Evolutionary conservation across 345 rosid species (phyloP).

Genomic region (Lepidium sativum): DNA sequence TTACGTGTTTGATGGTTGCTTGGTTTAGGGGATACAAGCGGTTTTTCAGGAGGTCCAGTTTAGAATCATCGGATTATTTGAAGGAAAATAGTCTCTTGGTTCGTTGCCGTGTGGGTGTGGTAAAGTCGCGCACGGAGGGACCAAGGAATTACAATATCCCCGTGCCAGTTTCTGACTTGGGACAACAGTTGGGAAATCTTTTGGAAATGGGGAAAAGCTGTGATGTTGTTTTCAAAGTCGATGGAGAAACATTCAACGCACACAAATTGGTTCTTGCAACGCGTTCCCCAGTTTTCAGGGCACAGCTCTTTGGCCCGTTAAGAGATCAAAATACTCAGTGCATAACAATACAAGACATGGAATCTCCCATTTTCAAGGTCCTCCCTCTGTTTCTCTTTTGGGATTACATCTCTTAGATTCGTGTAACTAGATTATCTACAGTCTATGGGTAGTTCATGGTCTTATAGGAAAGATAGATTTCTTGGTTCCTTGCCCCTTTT

Average conservation of each 20-base stretch:
- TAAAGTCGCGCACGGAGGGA: constrained; percentile 61
- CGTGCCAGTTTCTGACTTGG: constrained; percentile 52
- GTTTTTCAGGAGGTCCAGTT: constrained; percentile 59
- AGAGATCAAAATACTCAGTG: constrained; percentile 40
- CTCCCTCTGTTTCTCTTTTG: too few relatives aligned
- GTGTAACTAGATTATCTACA: too few relatives aligned
- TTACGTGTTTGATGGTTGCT: not conserved
- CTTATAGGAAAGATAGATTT: too few relatives aligned
- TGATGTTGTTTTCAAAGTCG: constrained; percentile 54
- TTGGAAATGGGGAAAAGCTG: constrained; percentile 48
- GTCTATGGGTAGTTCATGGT: too few relatives aligned
- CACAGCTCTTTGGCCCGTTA: constrained; percentile 74
- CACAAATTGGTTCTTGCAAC: constrained; percentile 70
- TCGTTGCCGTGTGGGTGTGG: constrained; percentile 68
- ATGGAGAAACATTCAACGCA: constrained; percentile 55
- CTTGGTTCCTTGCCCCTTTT: constrained; percentile 45
- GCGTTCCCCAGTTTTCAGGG: constrained; percentile 75
- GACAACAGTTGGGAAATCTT: constrained; percentile 49
- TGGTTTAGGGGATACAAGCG: constrained; percentile 73
- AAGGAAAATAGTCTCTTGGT: constrained; percentile 63
- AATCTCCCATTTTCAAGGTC: constrained; percentile 67
- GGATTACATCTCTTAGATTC: too few relatives aligned
- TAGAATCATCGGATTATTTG: constrained; percentile 62
- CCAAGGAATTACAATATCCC: constrained; percentile 53
- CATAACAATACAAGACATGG: constrained; percentile 54